Base-by-base conservation (phyloP, 768 basidiomycete species). In the Termitomyces sp. region DNA sequence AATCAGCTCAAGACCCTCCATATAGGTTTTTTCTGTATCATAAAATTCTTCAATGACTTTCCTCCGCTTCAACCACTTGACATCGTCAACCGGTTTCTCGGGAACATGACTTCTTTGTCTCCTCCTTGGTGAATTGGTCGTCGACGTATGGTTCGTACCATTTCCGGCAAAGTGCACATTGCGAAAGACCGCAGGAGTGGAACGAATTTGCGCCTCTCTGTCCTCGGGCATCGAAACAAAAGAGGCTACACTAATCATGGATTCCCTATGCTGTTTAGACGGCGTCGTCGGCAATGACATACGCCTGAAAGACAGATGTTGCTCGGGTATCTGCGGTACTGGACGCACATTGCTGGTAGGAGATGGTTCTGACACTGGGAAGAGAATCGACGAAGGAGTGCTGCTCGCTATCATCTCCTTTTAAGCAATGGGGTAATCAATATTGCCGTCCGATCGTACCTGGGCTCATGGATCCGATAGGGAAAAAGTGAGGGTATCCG, bases 41-140 rank as follows among this genome's bases (percentile, higher is more conserved):
- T 83, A 85, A 60, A 94, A 87, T 66, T 94, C 92, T 43, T 82
- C 76, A n/a, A 92, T 76, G 37, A 94, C 78, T 68, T 83, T 89
- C 44, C 78, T 71, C 48, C 86, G 74, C 67, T 86, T 93, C 40
- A 71, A 70, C 44, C 79, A 75, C 47, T 71, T 72, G 46, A 77
- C 75, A 48, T 82, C 78, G 63, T 84, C 76, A 1, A 72, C 62
- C 12, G 76, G 77, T 56, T 71, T 75, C 19, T 70, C 61, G 51
- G 61, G 74, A 45, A 68, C 65, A 41, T 73, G 71, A 48, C 74
- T 70, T 43, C 75, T 65, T 35, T 65, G 64, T n/a, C 68, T 66
- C 41, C 73, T 73, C 50, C 75, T 67, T 0, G 72, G 67, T n/a
- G 71, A 68, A 43, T 81, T 78, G 5, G 70, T 55, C 19, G 77